Conservation (phyloP, 345 rosid genomes). For the Dipteronia sinensis region DNA sequence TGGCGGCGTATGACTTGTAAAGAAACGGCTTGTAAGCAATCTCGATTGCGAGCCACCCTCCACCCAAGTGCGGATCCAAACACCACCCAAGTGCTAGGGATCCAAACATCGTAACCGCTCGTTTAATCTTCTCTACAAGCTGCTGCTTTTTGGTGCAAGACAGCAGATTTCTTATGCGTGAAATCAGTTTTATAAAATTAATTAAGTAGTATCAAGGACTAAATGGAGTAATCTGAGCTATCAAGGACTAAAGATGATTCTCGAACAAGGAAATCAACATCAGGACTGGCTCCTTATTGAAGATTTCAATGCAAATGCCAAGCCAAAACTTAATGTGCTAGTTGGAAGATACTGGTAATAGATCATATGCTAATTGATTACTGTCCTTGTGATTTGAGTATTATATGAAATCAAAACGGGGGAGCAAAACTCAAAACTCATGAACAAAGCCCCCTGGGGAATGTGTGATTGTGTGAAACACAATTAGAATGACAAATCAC, state of each 20-base stretch:
- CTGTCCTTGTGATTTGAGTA: not conserved
- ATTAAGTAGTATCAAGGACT: too few species aligned
- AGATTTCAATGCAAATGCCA: too few species aligned
- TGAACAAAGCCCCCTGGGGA: conserved; percentile 9
- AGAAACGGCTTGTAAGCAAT: conserved; percentile 75
- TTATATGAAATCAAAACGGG: not conserved
- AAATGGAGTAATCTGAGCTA: too few species aligned
- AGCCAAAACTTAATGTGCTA: not conserved
- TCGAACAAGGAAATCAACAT: too few species aligned
- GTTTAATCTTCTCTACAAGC: conserved; percentile 48
- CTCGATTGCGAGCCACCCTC: conserved; percentile 79
- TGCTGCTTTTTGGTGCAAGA: too few species aligned
- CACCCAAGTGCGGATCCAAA: too few species aligned
- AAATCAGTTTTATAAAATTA: too few species aligned
- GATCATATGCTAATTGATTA: not conserved
- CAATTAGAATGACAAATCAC: conserved; percentile 11
- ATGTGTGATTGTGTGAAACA: not conserved
- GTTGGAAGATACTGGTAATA: not conserved
- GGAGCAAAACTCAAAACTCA: not conserved
- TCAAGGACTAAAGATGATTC: too few species aligned
- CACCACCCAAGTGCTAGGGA: conserved; percentile 75
- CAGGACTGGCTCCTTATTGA: too few species aligned
- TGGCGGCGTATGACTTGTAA: conserved; percentile 57
- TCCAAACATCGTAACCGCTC: conserved; percentile 61
- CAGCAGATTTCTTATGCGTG: too few species aligned